Evolutionary conservation across 768 basidiomycete species (phyloP).

Genomic region (Tremella fuciformis): DNA sequence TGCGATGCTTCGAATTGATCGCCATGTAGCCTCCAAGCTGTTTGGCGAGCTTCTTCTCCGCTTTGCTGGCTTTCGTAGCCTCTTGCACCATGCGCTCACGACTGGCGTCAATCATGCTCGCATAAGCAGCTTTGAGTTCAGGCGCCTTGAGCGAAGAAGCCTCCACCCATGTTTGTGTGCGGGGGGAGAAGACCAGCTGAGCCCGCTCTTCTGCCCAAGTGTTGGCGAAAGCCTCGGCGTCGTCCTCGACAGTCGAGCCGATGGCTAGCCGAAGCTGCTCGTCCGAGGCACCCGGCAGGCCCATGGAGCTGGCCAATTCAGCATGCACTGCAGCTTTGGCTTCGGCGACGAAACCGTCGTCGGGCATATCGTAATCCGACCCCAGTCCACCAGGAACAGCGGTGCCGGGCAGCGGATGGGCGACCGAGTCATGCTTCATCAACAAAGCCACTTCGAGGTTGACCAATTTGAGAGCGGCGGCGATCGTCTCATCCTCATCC

Average conservation of each 20-base stretch:
- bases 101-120: constrained; percentile 61
- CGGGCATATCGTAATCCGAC: constrained; percentile 60
- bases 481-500: constrained; percentile 54
- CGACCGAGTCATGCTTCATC: constrained; percentile 81
- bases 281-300: constrained; percentile 77
- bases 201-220: constrained; percentile 68
- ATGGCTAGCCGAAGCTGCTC: constrained; percentile 77
- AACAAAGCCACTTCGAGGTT: constrained; percentile 74
- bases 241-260: constrained; percentile 62
- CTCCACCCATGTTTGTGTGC: constrained; percentile 66
- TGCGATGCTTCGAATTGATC: constrained; percentile 62
- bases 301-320: constrained; percentile 75
- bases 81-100: constrained; percentile 74
- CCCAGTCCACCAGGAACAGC: constrained; percentile 66
- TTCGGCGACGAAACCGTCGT: constrained; percentile 66
- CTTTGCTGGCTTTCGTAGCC: constrained; percentile 73
- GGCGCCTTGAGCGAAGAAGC: constrained; percentile 50
- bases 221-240: constrained; percentile 58
- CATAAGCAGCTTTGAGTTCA: constrained; percentile 62
- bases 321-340: constrained; percentile 71
- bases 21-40: constrained; percentile 87
- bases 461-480: constrained; percentile 63
- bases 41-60: constrained; percentile 84
- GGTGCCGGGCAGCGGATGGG: constrained; percentile 84
- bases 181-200: constrained; percentile 64